phyloP scores from a whole-genome alignment of 176 grass and related monocot genomes.

The Raddia guianensis region DNA sequence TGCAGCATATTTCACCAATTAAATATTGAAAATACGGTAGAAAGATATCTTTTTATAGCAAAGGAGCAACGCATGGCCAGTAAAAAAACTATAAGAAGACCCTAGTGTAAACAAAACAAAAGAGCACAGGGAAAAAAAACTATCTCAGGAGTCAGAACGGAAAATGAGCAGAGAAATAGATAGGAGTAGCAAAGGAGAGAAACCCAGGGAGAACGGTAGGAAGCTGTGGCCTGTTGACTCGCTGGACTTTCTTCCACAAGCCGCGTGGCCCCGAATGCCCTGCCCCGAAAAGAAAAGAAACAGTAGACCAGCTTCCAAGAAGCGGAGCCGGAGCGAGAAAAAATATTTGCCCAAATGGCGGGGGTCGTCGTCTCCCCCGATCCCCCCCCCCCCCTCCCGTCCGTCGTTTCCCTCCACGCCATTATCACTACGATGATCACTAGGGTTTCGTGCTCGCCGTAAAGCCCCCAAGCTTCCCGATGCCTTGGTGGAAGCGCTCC shows the following conservation, averaged over 20 bases:
- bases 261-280: conserved; percentile 35
- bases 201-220: not conserved
- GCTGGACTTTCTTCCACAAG: conserved; percentile 51
- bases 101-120: no score
- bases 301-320: conserved; percentile 32
- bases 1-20: no score
- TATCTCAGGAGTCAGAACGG: no score
- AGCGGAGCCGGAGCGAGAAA: conserved; percentile 4
- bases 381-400: not conserved
- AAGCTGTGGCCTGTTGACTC: conserved; percentile 27
- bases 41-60: no score
- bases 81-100: no score
- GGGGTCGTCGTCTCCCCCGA: conserved; percentile 56
- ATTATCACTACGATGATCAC: conserved; percentile 42
- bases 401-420: conserved; percentile 11
- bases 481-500: conserved; percentile 62
- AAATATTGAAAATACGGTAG: no score
- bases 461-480: conserved; percentile 37
- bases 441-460: conserved; percentile 42
- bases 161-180: no score
- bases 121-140: no score
- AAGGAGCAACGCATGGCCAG: no score
- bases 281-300: not conserved
- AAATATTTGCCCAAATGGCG: conserved; percentile 43
- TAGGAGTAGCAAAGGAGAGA: no score